Evolutionary conservation across 2,329 filamentous ascomycete species (phyloP).

Genomic region (Lachnellula cervina): DNA sequence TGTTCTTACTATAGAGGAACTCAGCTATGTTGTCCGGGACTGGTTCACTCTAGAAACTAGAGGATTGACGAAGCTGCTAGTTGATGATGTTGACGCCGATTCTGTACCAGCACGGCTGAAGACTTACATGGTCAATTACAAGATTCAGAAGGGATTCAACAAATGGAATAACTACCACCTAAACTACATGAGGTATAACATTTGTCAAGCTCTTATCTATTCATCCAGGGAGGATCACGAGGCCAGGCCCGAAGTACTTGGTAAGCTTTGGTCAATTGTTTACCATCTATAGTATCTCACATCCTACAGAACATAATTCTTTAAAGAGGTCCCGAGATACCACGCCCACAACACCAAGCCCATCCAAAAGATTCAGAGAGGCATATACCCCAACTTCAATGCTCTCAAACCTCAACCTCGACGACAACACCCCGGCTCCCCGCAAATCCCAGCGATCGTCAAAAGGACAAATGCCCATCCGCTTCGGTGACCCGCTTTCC

Average conservation of each 20-base stretch:
- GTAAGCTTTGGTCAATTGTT: background rate
- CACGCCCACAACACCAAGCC: background rate
- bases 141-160: background rate
- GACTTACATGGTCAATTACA: background rate
- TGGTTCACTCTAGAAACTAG: background rate
- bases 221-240: background rate
- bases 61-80: background rate
- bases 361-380: background rate
- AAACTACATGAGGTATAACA: background rate
- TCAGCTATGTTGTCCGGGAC: background rate
- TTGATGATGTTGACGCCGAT: background rate
- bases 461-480: background rate
- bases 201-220: background rate
- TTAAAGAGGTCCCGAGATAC: background rate
- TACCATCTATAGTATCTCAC: background rate
- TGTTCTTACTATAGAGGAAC: background rate
- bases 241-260: background rate
- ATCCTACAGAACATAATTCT: background rate
- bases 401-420: background rate
- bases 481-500: background rate
- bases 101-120: background rate
- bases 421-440: background rate
- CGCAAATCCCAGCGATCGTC: background rate
- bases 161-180: background rate
- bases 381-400: background rate